Evolutionary conservation across 2,329 filamentous ascomycete genomes (phyloP).

Genomic region (Pseudocercospora macadamiae): DNA sequence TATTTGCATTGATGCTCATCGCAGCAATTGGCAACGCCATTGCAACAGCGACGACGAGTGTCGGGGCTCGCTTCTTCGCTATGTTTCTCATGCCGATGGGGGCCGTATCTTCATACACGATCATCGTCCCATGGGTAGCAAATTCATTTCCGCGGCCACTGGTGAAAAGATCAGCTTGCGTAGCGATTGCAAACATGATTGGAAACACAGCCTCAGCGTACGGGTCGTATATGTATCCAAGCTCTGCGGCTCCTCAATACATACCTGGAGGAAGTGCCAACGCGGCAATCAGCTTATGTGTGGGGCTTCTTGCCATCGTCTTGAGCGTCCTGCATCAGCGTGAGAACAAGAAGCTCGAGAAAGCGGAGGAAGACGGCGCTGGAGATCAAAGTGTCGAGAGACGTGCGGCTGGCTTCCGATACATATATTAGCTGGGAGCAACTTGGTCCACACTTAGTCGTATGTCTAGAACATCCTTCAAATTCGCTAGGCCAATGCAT

Average conservation of each 20-base stretch:
- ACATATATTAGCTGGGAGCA: conserved; percentile 18
- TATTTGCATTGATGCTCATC: conserved; percentile 56
- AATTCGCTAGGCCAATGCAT: no score
- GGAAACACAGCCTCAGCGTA: conserved; percentile 43
- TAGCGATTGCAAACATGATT: conserved; percentile 65
- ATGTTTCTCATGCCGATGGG: conserved; percentile 59
- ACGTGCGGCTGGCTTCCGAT: conserved; percentile 18
- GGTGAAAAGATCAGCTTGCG: conserved; percentile 76
- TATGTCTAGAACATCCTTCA: no score
- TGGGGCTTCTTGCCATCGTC: conserved; percentile 40
- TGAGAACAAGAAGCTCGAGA: conserved; percentile 41
- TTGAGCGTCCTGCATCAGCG: conserved; percentile 39
- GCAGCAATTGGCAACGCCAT: conserved; percentile 60
- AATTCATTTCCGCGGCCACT: conserved; percentile 52
- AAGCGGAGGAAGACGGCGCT: conserved; percentile 26
- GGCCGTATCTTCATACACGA: conserved; percentile 35
- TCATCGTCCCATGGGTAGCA: conserved; percentile 35
- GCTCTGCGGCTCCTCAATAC: conserved; percentile 41
- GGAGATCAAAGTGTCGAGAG: conserved; percentile 10
- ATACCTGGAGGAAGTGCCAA: conserved; percentile 42
- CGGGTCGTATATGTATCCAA: conserved; percentile 39
- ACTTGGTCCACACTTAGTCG: no score
- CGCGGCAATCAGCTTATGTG: conserved; percentile 40
- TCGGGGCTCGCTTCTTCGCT: conserved; percentile 61
- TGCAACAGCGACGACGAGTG: conserved; percentile 54